Evolutionary conservation across 2,329 filamentous ascomycete genomes (phyloP).

Genomic region (Nothophoma quercina): DNA sequence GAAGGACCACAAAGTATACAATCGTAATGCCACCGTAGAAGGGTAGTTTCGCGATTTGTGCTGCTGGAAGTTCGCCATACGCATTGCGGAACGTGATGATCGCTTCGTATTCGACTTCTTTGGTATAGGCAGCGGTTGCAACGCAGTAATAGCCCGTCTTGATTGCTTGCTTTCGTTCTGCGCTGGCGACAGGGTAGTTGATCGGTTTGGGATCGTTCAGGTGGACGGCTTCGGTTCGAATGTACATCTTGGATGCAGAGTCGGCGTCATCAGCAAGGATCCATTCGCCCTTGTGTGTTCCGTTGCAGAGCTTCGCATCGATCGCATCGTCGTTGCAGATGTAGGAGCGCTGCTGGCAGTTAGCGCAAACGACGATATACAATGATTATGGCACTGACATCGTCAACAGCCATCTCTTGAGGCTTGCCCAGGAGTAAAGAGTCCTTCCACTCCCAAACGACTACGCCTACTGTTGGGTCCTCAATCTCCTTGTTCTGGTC

Average conservation of each 20-base stretch:
- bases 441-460: slow-evolving; percentile 96
- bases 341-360: slow-evolving; percentile 62
- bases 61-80: slow-evolving; percentile 92
- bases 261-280: slow-evolving; percentile 80
- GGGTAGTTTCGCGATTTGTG: slow-evolving; percentile 94
- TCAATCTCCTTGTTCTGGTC: slow-evolving; percentile 63
- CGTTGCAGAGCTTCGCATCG: slow-evolving; percentile 73
- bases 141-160: slow-evolving; percentile 98
- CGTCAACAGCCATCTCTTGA: slow-evolving; percentile 36
- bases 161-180: slow-evolving; percentile 39
- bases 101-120: slow-evolving; percentile 73
- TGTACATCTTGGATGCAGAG: slow-evolving; percentile 71
- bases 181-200: slow-evolving; percentile 76
- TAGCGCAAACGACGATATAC: slow-evolving; percentile 20
- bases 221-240: slow-evolving; percentile 82
- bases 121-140: slow-evolving; percentile 74
- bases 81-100: slow-evolving; percentile 93
- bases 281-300: slow-evolving; percentile 82
- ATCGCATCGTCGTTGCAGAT: slow-evolving; percentile 81
- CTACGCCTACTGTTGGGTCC: slow-evolving; percentile 80
- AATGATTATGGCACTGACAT: slow-evolving; percentile 32
- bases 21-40: slow-evolving; percentile 97
- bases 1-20: slow-evolving; percentile 85
- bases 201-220: slow-evolving; percentile 77
- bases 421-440: slow-evolving; percentile 77